These are phyloP conservation scores for Pseudogymnoascus sp. DNA, from an alignment of 2,329 filamentous ascomycete genomes.

Conservation along the genomic window DNA sequence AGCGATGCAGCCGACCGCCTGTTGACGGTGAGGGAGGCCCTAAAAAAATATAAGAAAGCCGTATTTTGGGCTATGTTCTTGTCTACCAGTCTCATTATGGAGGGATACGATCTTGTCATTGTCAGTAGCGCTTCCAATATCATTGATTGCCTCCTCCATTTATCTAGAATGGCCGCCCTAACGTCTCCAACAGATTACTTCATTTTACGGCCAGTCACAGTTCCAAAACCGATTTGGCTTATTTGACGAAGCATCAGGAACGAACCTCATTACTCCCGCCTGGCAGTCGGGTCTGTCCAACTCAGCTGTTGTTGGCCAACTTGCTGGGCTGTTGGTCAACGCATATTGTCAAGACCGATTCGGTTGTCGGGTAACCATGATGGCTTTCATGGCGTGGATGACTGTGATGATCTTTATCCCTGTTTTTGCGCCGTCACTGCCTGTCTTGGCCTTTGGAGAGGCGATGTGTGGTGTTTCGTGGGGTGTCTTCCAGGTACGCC, in stretches of 20 bases:
- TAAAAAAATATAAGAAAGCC: slow-evolving; percentile 14
- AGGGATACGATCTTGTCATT: slow-evolving; percentile 12
- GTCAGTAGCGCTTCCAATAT: background rate
- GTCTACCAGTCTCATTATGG: slow-evolving; percentile 12
- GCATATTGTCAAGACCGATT: slow-evolving; percentile 25
- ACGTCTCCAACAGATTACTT: slow-evolving; percentile 14
- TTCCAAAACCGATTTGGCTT: slow-evolving; percentile 11
- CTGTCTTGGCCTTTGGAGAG: slow-evolving; percentile 11
- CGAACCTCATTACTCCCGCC: background rate
- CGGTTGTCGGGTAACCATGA: slow-evolving; percentile 25
- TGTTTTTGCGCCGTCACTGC: slow-evolving; percentile 10
- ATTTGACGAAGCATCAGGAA: slow-evolving; percentile 7
- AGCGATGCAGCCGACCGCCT: slow-evolving; percentile 12
- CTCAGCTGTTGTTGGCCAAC: slow-evolving; percentile 20
- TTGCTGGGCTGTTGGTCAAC: slow-evolving; percentile 25
- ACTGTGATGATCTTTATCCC: slow-evolving; percentile 10
- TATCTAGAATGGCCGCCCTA: background rate
- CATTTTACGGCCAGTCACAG: slow-evolving; percentile 11
- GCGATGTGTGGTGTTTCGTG: slow-evolving; percentile 15
- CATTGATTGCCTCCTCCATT: background rate
- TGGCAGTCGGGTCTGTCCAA: slow-evolving; percentile 13
- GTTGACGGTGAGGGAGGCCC: slow-evolving; percentile 11
- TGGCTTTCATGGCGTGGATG: slow-evolving; percentile 17
- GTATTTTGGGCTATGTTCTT: slow-evolving; percentile 15
- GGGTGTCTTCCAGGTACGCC: slow-evolving; percentile 17